Evolutionary conservation across 495 filamentous ascomycete genomes (phyloP), one percentile per base, ranked within the genome.

Genomic region (Lepraria neglecta): DNA sequence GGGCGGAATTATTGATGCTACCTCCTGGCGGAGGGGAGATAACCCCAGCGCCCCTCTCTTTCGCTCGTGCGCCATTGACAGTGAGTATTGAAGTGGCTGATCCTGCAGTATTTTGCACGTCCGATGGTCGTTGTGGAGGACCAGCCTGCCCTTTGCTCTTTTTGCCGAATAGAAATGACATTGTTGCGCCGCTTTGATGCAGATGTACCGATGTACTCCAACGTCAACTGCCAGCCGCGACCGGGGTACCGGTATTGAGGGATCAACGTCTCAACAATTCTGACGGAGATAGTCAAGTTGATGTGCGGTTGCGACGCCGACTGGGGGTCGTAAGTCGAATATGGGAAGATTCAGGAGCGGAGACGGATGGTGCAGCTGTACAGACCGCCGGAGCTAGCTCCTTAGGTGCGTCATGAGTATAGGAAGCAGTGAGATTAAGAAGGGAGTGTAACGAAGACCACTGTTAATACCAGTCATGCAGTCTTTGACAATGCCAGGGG

Each of bases 111-210:
- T 72, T 78, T 63, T 78, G 75, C 56, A 81, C 72, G 63, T 81
- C 82, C 67, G 80, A 73, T 38, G 78, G 76, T 44, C 77, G 79
- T 31, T 78, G 74, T n/a, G 81, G 82, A 19, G 83, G 75, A 52
- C 72, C 73, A 57, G 67, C 71, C 59, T 63, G 72, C 64, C 72
- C 74, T 68, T 73, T 76, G 70, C 80, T 84, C 72, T 84, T 85
- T 59, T 82, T 84, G 67, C 82, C 82, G 66, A 85, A 85, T 59
- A 85, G 71, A 73, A 85, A 84, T 50, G 82, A 80, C 82, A 85
- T 67, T 24, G 9, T 62, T 62, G 66, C 58, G 64, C 64, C n/a
- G 59, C 52, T 48, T 56, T 56, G 48, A 52, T 53, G 47, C 24
- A 24, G 24, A 60, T 14, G 35, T 17, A 24, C 10, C 10, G 19